A percentile compares a stretch with the other conserved stretches of the same genome.
Evolutionary conservation across 169 alveolate genomes (phyloP).

Genomic region (Theileria equi): DNA sequence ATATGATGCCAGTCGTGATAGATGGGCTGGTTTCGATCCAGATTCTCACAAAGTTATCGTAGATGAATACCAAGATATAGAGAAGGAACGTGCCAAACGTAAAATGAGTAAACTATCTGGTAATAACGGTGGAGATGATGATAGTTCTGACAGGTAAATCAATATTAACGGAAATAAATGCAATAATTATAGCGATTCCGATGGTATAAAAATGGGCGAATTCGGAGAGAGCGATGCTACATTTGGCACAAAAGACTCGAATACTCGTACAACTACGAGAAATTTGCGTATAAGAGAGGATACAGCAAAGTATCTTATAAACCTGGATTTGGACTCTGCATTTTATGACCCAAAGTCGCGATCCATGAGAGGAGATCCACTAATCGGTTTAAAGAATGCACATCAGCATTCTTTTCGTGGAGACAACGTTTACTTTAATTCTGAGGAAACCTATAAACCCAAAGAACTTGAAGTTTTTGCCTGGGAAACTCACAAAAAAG

Average conservation of each 20-base stretch:
- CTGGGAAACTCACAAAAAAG: conserved; percentile 86
- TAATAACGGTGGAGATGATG: conserved; percentile 31
- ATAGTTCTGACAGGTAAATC: conserved; percentile 9
- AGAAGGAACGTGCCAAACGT: conserved; percentile 80
- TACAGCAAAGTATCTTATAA: conserved; percentile 92
- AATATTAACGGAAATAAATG: too few relatives aligned
- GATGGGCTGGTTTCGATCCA: conserved; percentile 96
- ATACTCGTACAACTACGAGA: conserved; percentile 72
- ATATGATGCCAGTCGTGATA: conserved; percentile 94
- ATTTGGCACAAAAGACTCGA: conserved; percentile 39
- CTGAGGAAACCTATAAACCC: conserved; percentile 79
- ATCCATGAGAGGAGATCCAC: conserved; percentile 91
- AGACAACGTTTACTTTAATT: conserved; percentile 78
- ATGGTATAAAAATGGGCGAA: too few relatives aligned
- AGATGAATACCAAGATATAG: conserved; percentile 85
- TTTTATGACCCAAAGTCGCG: conserved; percentile 95
- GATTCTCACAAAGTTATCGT: conserved; percentile 81
- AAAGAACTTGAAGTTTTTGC: conserved; percentile 82
- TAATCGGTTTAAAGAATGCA: conserved; percentile 66
- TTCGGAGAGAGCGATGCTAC: conserved; percentile 25
- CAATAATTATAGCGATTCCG: too few relatives aligned
- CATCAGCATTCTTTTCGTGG: conserved; percentile 82
- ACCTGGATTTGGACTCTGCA: conserved; percentile 92
- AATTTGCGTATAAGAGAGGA: conserved; percentile 95
- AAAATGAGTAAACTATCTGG: conserved; percentile 72